phyloP scores from a whole-genome alignment of 768 basidiomycete genomes.

The Leccinellum rugosiceps region DNA sequence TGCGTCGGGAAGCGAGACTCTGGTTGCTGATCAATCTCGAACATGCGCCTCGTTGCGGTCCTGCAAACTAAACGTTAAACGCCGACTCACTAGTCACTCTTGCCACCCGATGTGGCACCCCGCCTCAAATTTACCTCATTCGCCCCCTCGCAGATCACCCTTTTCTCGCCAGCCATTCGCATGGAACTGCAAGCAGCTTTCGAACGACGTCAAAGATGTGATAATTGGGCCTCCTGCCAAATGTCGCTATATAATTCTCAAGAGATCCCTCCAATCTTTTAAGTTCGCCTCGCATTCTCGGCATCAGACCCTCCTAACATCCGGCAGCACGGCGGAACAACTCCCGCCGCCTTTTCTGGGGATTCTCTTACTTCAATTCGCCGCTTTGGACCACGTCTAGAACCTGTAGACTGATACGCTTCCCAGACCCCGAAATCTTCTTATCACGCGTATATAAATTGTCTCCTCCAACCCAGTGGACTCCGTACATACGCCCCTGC shows the following conservation, averaged over 20 bases:
- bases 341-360: slow-evolving; percentile 28
- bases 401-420: slow-evolving; percentile 12
- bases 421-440: slow-evolving; percentile 23
- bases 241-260: slow-evolving; percentile 4
- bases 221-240: slow-evolving; percentile 14
- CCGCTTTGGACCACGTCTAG: slow-evolving; percentile 22
- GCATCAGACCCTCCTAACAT: slow-evolving; percentile 19
- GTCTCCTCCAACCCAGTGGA: slow-evolving; percentile 11
- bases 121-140: slow-evolving; percentile 31
- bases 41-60: slow-evolving; percentile 31
- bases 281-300: slow-evolving; percentile 13
- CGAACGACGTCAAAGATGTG: slow-evolving; percentile 33
- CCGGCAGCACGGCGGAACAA: slow-evolving; percentile 11
- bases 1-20: slow-evolving; percentile 27
- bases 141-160: slow-evolving; percentile 11
- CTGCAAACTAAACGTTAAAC: slow-evolving; percentile 25
- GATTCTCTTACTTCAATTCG: slow-evolving; percentile 33
- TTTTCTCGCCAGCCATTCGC: slow-evolving; percentile 5
- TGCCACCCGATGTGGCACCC: slow-evolving; percentile 6
- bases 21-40: slow-evolving; percentile 21
- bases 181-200: background rate
- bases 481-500: slow-evolving; percentile 14
- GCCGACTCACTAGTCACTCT: slow-evolving; percentile 20
- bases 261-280: slow-evolving; percentile 17
- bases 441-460: slow-evolving; percentile 27